Evolutionary conservation across 768 basidiomycete genomes (phyloP).

Genomic region (Clathrus columnatus): DNA sequence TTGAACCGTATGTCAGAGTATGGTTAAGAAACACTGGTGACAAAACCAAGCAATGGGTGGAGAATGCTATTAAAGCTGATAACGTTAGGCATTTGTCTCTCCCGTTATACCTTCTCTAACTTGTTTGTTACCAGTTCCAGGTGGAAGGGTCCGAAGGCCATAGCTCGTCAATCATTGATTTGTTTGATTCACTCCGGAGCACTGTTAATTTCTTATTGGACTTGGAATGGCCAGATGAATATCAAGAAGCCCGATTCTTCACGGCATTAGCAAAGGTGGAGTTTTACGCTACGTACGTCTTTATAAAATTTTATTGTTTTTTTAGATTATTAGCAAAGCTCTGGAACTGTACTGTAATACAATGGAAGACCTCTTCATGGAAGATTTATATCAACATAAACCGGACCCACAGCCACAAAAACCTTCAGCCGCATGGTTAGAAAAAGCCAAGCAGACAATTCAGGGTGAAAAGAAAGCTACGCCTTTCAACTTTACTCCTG

Average conservation of each 20-base stretch:
- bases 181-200: slow-evolving; percentile 89
- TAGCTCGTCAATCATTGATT: slow-evolving; percentile 94
- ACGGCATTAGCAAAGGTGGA: slow-evolving; percentile 80
- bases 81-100: slow-evolving; percentile 38
- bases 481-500: slow-evolving; percentile 87
- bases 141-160: slow-evolving; percentile 72
- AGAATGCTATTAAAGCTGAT: slow-evolving; percentile 78
- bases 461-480: slow-evolving; percentile 86
- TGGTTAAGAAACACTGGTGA: slow-evolving; percentile 86
- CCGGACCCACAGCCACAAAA: slow-evolving; percentile 75
- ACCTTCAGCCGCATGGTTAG: slow-evolving; percentile 73
- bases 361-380: slow-evolving; percentile 82
- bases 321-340: slow-evolving; percentile 81
- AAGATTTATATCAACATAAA: slow-evolving; percentile 89
- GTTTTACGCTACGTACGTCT: neutral
- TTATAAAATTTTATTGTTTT: neutral
- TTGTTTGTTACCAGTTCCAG: slow-evolving; percentile 46
- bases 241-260: slow-evolving; percentile 83
- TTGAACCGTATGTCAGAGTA: slow-evolving; percentile 78
- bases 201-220: slow-evolving; percentile 84
- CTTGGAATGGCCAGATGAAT: slow-evolving; percentile 86
- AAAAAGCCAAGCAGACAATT: slow-evolving; percentile 73
- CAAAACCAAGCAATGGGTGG: slow-evolving; percentile 92
- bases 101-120: neutral
- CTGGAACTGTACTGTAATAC: slow-evolving; percentile 86